Evolutionary conservation across 345 rosid species (phyloP).

Genomic region (Moricandia moricandioides): DNA sequence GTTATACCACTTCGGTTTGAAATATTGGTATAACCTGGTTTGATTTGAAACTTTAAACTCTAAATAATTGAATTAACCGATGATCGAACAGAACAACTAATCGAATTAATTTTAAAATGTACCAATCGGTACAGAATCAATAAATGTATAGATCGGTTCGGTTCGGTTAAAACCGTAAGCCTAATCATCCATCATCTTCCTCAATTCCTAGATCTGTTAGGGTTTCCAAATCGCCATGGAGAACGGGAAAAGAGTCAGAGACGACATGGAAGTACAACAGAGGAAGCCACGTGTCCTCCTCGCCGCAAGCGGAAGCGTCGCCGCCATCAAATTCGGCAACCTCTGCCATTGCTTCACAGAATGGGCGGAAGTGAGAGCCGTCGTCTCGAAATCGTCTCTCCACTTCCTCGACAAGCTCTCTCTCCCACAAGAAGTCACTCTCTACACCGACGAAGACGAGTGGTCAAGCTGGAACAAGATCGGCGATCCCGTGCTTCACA

Average conservation of each 20-base stretch:
- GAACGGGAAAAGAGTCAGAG: constrained; percentile 41
- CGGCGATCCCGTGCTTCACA: constrained; percentile 89
- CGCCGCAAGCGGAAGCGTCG: constrained; percentile 93
- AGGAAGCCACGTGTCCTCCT: constrained; percentile 69
- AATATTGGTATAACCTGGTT: background rate
- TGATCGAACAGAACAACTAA: too few species aligned
- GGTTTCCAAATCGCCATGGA: constrained; percentile 17
- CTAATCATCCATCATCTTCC: constrained; percentile 7
- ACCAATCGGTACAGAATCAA: background rate
- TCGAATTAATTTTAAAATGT: background rate
- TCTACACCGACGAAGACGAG: constrained; percentile 84
- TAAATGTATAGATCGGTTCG: background rate
- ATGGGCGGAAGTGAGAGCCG: constrained; percentile 92
- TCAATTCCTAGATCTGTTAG: background rate
- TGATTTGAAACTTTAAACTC: background rate
- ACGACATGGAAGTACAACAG: constrained; percentile 32
- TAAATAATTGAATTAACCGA: too few species aligned
- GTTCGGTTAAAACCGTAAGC: background rate
- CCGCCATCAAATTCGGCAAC: constrained; percentile 85
- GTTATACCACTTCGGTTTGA: background rate
- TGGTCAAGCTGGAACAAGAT: constrained; percentile 84
- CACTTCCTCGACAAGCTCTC: constrained; percentile 74
- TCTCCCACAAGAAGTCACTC: constrained; percentile 61
- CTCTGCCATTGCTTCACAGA: constrained; percentile 81
- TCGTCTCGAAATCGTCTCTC: constrained; percentile 68